Base-by-base conservation (phyloP, 1,284 basidiomycete species). In the Apiotrichum laibachii region DNA sequence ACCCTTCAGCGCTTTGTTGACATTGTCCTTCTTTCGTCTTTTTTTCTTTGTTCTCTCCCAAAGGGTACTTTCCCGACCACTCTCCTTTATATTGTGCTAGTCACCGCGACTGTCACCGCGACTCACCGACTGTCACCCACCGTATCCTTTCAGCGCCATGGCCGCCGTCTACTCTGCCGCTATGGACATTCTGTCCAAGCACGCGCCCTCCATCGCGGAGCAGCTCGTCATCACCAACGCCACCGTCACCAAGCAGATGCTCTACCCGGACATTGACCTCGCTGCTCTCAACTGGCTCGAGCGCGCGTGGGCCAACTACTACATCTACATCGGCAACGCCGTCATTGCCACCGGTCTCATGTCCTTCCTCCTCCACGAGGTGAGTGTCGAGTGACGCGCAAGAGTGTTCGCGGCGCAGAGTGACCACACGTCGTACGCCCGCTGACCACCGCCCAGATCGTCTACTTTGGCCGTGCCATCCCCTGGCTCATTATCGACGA, bases 401-500 rank as follows among this genome's bases (percentile, higher is more conserved):
- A n/a, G n/a, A n/a, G n/a, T n/a, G n/a, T n/a, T n/a, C n/a, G n/a
- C n/a, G 11, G 37, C 15, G 37, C 37, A 13, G 37, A 37, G 37
- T 37, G 34, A 35, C 34, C 7, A 7, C 7, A 35, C 8, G 34
- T 35, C 34, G 34, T 35, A 37, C 9, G 2, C 11, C 5, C 18
- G 15, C 52, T 55, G 10, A 59, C 45, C 9, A 7, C 21, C 43
- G 9, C 5, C 48, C 62, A 95, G 91, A 76, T 94, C 70, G 90
- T 98, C 46, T 99, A 99, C 83, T 99, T 99, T 77, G 95, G 95
- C 33, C 90, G 95, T 40, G 88, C 88, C 65, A 80, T 99, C 26
- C 96, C 95, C 0, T 97, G 92, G 91, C 88, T 98, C 71, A 89
- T 97, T 78, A 88, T 98, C 77, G 96, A 98, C 79, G 81, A 86